These are phyloP conservation scores for Chalciporus piperatus DNA, from an alignment of 768 basidiomycete species.

Conservation along the genomic window DNA sequence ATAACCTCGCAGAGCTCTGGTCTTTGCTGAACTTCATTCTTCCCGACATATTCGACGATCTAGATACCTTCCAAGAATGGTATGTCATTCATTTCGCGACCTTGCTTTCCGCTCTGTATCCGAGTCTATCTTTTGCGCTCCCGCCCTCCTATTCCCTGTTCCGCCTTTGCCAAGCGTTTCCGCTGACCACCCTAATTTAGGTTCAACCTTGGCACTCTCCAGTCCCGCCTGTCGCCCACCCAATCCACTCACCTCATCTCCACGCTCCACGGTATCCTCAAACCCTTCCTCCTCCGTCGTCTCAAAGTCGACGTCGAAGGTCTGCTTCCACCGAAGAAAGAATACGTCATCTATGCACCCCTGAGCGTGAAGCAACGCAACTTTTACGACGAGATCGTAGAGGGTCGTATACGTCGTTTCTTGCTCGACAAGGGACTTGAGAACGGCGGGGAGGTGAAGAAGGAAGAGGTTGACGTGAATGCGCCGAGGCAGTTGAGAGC, in stretches of 20 bases:
- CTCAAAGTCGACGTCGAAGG: conserved; percentile 86
- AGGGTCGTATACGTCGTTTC: conserved; percentile 67
- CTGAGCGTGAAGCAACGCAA: conserved; percentile 80
- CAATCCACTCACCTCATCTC: conserved; percentile 68
- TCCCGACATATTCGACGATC: conserved; percentile 88
- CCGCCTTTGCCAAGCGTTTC: background rate
- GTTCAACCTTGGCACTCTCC: conserved; percentile 71
- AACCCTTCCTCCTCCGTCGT: conserved; percentile 91
- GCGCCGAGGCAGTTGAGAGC: conserved; percentile 34
- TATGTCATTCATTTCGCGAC: conserved; percentile 27
- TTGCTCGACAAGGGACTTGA: conserved; percentile 40
- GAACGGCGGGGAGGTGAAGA: conserved; percentile 16
- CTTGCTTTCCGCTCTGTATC: background rate
- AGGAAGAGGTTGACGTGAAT: conserved; percentile 30
- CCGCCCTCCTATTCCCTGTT: background rate
- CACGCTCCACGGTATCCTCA: conserved; percentile 85
- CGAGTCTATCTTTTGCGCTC: conserved; percentile 22
- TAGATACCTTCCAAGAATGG: conserved; percentile 91
- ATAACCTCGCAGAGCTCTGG: conserved; percentile 95
- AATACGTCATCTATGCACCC: conserved; percentile 92
- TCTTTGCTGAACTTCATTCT: conserved; percentile 93
- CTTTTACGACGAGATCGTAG: conserved; percentile 77
- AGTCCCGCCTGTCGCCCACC: conserved; percentile 51
- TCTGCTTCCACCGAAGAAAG: conserved; percentile 84
- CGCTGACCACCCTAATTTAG: conserved; percentile 32